Conservation (phyloP, 257 asterid genomes). For the Nicotiana sylvestris region DNA sequence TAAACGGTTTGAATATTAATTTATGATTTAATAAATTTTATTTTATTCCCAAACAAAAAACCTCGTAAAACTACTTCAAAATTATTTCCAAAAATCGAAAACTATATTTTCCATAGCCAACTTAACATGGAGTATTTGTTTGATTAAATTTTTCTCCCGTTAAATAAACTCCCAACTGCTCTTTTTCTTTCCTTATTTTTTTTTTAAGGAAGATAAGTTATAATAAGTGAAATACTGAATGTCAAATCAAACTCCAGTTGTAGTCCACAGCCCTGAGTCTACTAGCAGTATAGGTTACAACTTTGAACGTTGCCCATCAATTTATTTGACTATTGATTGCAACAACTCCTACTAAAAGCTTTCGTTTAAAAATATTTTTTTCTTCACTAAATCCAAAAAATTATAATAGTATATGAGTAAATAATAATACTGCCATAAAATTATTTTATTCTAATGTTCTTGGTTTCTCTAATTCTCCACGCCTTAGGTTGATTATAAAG, state of each 20-base stretch:
- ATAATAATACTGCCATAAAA: background rate
- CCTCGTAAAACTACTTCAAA: too few species aligned
- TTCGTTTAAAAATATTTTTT: background rate
- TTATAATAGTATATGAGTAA: background rate
- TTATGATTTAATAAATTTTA: too few species aligned
- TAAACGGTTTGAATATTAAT: too few species aligned
- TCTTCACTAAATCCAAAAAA: background rate
- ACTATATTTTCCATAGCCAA: too few species aligned
- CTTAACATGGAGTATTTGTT: too few species aligned
- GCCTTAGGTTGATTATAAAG: background rate
- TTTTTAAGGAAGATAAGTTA: background rate
- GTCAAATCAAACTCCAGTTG: background rate
- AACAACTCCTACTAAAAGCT: background rate
- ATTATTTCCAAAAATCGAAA: too few species aligned
- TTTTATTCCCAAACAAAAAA: too few species aligned
- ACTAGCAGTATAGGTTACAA: conserved; percentile 3
- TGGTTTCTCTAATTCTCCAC: background rate
- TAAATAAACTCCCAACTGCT: background rate
- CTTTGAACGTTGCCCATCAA: conserved; percentile 9
- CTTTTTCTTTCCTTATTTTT: background rate
- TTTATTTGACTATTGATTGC: conserved; percentile 5
- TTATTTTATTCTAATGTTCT: background rate
- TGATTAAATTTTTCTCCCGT: background rate
- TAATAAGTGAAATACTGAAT: background rate
- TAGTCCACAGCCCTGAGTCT: conserved; percentile 7